These are phyloP conservation scores for Mariannaea elegans DNA, from an alignment of 2,329 filamentous ascomycete genomes.

Conservation along the genomic window DNA sequence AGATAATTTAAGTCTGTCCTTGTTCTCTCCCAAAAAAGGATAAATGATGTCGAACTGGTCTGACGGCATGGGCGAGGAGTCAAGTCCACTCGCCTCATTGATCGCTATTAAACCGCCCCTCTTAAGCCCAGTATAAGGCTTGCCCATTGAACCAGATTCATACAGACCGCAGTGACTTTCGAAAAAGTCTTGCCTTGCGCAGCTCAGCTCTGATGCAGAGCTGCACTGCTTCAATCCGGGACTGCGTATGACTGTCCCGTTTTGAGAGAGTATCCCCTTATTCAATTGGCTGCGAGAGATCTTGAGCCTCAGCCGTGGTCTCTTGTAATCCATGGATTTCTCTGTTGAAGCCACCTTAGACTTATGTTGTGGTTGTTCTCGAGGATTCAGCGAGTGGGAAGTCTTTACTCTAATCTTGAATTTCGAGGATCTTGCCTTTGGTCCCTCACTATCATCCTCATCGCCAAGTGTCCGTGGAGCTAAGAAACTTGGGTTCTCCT, in stretches of 20 bases:
- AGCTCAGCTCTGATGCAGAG: constrained; percentile 43
- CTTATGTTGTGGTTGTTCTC: constrained; percentile 10
- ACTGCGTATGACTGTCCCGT: constrained; percentile 27
- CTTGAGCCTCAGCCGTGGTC: constrained; percentile 46
- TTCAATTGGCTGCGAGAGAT: constrained; percentile 43
- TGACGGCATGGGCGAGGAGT: constrained; percentile 36
- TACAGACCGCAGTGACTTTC: constrained; percentile 22
- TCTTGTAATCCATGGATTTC: constrained; percentile 28
- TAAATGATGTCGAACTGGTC: constrained; percentile 49
- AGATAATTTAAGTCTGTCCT: constrained; percentile 18
- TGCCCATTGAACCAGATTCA: constrained; percentile 19
- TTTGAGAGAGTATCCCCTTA: constrained; percentile 22
- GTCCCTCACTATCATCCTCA: background rate
- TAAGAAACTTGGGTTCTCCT: background rate
- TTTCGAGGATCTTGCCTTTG: constrained; percentile 29
- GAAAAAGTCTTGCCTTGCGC: constrained; percentile 22
- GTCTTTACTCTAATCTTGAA: constrained; percentile 43
- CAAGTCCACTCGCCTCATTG: constrained; percentile 18
- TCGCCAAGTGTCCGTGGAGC: background rate
- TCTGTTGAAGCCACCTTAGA: background rate
- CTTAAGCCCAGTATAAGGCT: constrained; percentile 14
- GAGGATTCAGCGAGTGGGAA: constrained; percentile 25
- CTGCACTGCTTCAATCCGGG: constrained; percentile 45
- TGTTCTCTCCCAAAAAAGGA: constrained; percentile 35
- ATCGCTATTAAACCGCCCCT: constrained; percentile 16